A percentile compares a stretch with the other conserved stretches of the same genome.
These are phyloP conservation scores for Fusarium sacchari DNA, from an alignment of 2,329 filamentous ascomycete species.

Conservation along the genomic window DNA sequence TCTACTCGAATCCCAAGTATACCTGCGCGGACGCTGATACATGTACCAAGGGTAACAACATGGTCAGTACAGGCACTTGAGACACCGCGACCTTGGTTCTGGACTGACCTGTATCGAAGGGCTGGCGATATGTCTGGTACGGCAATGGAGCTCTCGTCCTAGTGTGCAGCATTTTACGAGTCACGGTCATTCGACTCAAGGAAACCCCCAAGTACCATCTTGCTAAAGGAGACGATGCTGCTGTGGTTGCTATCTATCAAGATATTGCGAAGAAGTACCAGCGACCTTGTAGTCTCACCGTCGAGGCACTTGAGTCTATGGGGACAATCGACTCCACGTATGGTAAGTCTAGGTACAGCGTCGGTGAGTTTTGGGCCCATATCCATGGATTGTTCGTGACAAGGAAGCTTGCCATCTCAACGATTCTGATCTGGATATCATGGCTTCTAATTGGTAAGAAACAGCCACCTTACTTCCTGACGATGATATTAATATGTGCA, in stretches of 20 bases:
- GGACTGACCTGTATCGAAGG: not conserved
- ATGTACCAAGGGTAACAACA: not conserved
- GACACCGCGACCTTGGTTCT: fast-evolving
- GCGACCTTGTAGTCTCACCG: not conserved
- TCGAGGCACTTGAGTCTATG: not conserved
- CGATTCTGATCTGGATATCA: not conserved
- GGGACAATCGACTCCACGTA: not conserved
- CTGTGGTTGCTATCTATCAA: not conserved
- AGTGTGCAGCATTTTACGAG: not conserved
- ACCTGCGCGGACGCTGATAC: not conserved
- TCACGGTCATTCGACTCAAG: not conserved
- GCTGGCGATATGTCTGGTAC: not conserved
- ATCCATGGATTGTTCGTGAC: not conserved
- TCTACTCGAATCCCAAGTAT: not conserved
- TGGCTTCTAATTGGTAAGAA: not conserved
- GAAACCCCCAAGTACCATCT: not conserved
- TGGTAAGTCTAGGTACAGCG: not conserved
- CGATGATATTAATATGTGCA: not conserved
- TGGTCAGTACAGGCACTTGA: not conserved
- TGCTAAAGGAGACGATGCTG: not conserved
- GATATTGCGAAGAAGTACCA: not conserved
- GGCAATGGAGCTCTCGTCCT: not conserved
- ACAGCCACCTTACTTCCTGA: fast-evolving
- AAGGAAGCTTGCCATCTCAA: not conserved
- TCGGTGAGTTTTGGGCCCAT: not conserved